Conservation (phyloP, 2,329 filamentous ascomycete species). For the Davidsoniella virescens region DNA sequence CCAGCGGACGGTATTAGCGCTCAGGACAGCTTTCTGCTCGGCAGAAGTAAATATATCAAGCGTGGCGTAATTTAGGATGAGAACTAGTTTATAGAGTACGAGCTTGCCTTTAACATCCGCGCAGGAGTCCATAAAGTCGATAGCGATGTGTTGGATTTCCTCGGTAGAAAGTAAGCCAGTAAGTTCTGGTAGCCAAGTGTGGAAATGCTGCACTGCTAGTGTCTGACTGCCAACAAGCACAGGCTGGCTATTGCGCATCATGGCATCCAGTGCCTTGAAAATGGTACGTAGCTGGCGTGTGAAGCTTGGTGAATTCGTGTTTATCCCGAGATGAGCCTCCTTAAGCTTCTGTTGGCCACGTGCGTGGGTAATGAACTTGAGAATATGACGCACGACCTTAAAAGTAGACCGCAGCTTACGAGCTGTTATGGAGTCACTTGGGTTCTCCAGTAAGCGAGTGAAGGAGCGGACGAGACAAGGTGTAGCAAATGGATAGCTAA, state of each 20-base stretch:
- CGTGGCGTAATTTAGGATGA: slow-evolving; percentile 82
- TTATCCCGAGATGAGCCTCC: slow-evolving; percentile 74
- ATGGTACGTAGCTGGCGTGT: slow-evolving; percentile 70
- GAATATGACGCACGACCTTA: slow-evolving; percentile 82
- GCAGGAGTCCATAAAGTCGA: slow-evolving; percentile 89
- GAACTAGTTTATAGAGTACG: slow-evolving; percentile 75
- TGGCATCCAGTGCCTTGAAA: slow-evolving; percentile 73
- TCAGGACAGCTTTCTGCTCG: slow-evolving; percentile 56
- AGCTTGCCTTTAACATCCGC: slow-evolving; percentile 76
- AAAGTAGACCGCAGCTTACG: slow-evolving; percentile 78
- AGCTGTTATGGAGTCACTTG: slow-evolving; percentile 67
- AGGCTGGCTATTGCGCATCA: slow-evolving; percentile 79
- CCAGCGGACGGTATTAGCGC: slow-evolving; percentile 76
- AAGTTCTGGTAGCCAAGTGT: slow-evolving; percentile 92
- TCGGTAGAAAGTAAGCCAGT: slow-evolving; percentile 57
- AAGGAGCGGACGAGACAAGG: slow-evolving; percentile 79
- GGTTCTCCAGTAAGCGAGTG: slow-evolving; percentile 64
- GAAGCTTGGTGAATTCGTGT: slow-evolving; percentile 54
- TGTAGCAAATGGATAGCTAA: slow-evolving; percentile 87
- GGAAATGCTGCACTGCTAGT: slow-evolving; percentile 86
- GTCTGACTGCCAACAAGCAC: slow-evolving; percentile 89
- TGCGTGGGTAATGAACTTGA: slow-evolving; percentile 89
- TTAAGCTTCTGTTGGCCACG: slow-evolving; percentile 76
- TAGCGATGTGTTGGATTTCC: slow-evolving; percentile 79
- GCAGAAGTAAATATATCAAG: slow-evolving; percentile 66